phyloP scores from a whole-genome alignment of 140 eudicot genomes.

The Anethum foeniculum region DNA sequence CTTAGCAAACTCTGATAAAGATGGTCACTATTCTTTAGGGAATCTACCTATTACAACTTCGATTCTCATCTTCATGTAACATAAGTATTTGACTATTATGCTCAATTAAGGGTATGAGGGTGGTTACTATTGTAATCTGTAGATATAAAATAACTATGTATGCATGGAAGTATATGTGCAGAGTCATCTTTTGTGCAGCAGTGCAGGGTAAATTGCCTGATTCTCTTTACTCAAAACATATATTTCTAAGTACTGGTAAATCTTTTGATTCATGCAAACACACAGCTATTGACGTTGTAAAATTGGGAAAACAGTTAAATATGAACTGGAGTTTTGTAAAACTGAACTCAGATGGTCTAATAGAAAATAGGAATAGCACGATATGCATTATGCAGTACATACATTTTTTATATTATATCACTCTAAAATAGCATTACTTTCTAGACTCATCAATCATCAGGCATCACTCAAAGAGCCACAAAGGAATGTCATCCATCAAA shows the following conservation, averaged over 20 bases:
- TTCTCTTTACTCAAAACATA: too few relatives aligned
- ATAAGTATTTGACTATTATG: not conserved
- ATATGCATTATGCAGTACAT: not conserved
- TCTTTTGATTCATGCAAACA: not conserved
- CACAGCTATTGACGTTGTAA: not conserved
- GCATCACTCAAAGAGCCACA: conserved; percentile 16
- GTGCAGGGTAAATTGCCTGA: not conserved
- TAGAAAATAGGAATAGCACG: not conserved
- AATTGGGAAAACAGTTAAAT: not conserved
- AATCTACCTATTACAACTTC: not conserved
- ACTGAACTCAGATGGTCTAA: not conserved
- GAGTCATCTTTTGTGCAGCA: not conserved
- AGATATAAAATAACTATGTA: not conserved
- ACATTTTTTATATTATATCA: not conserved
- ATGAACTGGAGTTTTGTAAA: not conserved
- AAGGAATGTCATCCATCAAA: conserved; percentile 11
- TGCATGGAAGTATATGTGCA: not conserved
- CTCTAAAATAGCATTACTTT: not conserved
- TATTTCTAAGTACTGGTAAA: not conserved
- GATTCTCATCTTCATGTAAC: not conserved
- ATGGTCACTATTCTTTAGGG: not conserved
- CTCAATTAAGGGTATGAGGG: not conserved
- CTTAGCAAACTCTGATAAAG: not conserved
- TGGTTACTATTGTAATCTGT: not conserved
- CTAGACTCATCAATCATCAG: not conserved